phyloP scores from a whole-genome alignment of 2,329 filamentous ascomycete genomes.

The Paraphaeosphaeria minitans region DNA sequence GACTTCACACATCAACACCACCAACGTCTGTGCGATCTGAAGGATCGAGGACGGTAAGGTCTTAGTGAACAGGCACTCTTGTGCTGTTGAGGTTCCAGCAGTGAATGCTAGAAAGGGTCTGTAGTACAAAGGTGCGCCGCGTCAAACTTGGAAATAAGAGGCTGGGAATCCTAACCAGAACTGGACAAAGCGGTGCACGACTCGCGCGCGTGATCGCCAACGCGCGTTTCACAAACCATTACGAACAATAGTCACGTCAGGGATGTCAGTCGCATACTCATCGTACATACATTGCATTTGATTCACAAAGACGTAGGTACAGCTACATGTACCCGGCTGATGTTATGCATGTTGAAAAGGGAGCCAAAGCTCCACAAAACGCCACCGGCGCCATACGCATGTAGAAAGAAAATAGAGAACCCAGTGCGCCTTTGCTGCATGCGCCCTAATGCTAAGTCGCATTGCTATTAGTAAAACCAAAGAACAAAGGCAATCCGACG shows the following conservation, averaged over 20 bases:
- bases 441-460: neutral
- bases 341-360: neutral
- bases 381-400: conserved; percentile 1
- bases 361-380: neutral
- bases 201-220: neutral
- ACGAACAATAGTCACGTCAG: neutral
- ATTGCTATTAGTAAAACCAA: neutral
- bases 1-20: no score
- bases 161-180: neutral
- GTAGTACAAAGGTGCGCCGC: neutral
- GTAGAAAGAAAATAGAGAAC: neutral
- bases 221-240: neutral
- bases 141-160: neutral
- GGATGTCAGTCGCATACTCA: neutral
- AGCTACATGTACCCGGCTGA: neutral
- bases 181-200: neutral
- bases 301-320: neutral
- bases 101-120: neutral
- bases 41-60: no score
- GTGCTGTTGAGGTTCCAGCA: no score
- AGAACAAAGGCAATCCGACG: conserved; percentile 4
- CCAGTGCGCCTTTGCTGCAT: neutral
- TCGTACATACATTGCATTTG: neutral
- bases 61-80: no score
- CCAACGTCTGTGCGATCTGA: no score